Evolutionary conservation across 2,329 filamentous ascomycete species (phyloP), one percentile per base, ranked within the genome.

Genomic region (Cladosporium sp.): DNA sequence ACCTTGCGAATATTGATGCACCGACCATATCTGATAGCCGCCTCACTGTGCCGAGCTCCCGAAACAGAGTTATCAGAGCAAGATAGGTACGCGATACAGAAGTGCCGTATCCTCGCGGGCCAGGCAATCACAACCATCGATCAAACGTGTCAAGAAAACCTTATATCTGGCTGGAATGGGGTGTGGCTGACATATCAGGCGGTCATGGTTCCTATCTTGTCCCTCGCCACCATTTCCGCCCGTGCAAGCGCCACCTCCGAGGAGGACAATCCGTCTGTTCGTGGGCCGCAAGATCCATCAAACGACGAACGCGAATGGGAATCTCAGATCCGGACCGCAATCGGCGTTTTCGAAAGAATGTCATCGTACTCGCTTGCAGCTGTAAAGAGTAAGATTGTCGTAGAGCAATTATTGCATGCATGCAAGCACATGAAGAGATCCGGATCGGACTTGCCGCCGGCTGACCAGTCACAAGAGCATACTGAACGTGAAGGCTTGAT

Each of bases 161-260:
- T 92, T 73, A 91, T 93, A 80, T 87, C 87, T 0, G 90, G 90
- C 7, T 93, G 90, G 91, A 92, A 92, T 75, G 90, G 88, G 0
- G 90, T 91, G 2, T 93, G 90, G 90, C 89, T 92, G 78, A 85
- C 92, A 66, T 93, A 92, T 78, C 91, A 93, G 76, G 90, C 91
- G 0, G 87, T 87, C 69, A 91, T 93, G 88, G 88, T 93, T 12
- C 91, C 91, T 0, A 84, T 94, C 1, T 85, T 94, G 11, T 90
- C 86, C 24, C 81, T 93, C 14, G 92, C 92, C 75, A 71, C 73
- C 0, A 65, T 47, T 14, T 59, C 41, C 15, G 41, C 24, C 3
- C 41, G 36, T 24, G 77, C 52, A 10, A 63, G 28, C 6, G 15
- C 65, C 3, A 58, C 59, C 1, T 62, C 58, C 11, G 64, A 68